These are phyloP conservation scores for Xylaria curta DNA, from an alignment of 495 filamentous ascomycete species.

Conservation along the genomic window DNA sequence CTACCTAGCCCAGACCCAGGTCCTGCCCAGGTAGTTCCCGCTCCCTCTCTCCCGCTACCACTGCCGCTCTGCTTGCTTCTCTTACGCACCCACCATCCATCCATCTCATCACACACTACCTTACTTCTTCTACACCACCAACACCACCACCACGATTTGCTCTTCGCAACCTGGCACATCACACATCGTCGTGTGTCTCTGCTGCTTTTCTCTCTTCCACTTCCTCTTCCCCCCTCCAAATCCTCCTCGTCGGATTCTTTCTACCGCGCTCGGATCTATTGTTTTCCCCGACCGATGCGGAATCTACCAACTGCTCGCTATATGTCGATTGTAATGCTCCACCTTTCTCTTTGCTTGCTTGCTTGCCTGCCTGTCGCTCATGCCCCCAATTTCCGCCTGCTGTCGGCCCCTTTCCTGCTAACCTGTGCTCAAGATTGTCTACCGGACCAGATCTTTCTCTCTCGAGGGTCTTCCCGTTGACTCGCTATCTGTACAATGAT, in stretches of 20 bases:
- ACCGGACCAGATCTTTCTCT: constrained; percentile 10
- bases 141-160: constrained; percentile 14
- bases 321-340: constrained; percentile 26
- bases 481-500: constrained; percentile 12
- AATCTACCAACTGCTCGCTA: constrained; percentile 8
- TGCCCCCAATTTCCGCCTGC: neutral
- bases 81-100: constrained; percentile 25
- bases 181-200: constrained; percentile 3
- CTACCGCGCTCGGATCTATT: neutral
- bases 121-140: constrained; percentile 5
- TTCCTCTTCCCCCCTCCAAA: neutral
- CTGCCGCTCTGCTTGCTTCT: constrained; percentile 28
- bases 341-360: constrained; percentile 12
- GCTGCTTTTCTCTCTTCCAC: neutral
- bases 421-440: constrained; percentile 7
- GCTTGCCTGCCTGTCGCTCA: neutral
- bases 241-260: constrained; percentile 17
- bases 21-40: constrained; percentile 30
- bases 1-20: constrained; percentile 26
- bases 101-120: constrained; percentile 16
- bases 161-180: constrained; percentile 18
- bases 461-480: neutral
- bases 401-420: constrained; percentile 5
- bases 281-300: neutral
- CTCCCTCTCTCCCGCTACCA: constrained; percentile 35